Evolutionary conservation across 2,329 filamentous ascomycete species (phyloP), one percentile per base, ranked within the genome.

Genomic region (Drechslerella stenobrocha): DNA sequence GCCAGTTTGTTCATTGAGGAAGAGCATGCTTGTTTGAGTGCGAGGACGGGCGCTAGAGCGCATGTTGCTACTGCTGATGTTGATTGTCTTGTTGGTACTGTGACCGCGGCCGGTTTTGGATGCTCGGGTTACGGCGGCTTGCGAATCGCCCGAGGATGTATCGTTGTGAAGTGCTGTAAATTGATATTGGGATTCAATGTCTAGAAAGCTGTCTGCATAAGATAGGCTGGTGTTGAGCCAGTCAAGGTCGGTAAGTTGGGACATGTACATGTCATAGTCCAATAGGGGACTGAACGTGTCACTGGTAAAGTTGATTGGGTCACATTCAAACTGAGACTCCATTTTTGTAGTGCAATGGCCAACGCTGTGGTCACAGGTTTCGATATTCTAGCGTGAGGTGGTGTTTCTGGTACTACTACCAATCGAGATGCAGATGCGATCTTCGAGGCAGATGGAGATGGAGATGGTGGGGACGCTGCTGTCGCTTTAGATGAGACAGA

Each of bases 1-100:
- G 22, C 55, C 45, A 7, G 63, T 59, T 50, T 58, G 47, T 42
- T 50, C 53, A 47, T 64, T 64, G 18, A 57, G 35, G 52, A 66
- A 58, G 23, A 66, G 47, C 60, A 66, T 66, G 24, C 52, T 66
- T 55, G 37, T 60, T 18, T 60, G 23, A 24, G 50, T 40, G 22
- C 18, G 32, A 18, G 34, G 44, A 26, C 48, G 28, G 28, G 28
- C 28, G 28, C 28, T 30, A 30, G 28, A 5, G 52, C 40, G 42
- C 47, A 34, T 55, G 53, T 40, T 55, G 37, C 37, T 42, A 18
- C 59, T 26, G 48, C 34, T 59, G 3, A 26, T 50, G 32, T 22
- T 48, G 30, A 15, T 42, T 13, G 7, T 48, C 24, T 40, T 58
- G 37, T 32, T 51, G 45, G 22, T 44, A 18, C 4, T 2, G 22